Evolutionary conservation across 192 early-diverging fungal species (phyloP), one percentile per base, ranked within the genome.

Genomic region (Dimargaris cristalligena): DNA sequence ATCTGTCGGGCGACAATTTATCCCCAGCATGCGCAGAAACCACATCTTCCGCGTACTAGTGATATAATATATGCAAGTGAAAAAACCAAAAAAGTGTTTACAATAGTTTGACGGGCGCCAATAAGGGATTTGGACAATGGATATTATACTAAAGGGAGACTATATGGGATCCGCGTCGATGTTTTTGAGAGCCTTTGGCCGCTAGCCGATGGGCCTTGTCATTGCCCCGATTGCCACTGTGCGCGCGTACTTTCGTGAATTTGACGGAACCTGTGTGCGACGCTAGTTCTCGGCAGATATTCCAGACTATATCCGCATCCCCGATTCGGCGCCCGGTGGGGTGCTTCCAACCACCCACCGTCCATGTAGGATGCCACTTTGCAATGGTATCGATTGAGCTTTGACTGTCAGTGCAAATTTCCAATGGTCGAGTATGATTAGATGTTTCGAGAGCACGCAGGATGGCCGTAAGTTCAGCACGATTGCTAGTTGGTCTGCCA

Each of bases 281-380:
- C 16, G 38, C 16, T 16, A 41, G 6, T 16, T 10, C 8, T 41
- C 38, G 38, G 16, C 83, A 61, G 23, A 87, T 65, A 2, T 60
- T 49, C 59, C 67, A 62, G 65, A 92, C 86, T 13, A 94, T 64
- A 67, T 94, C 91, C 60, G 76, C 65, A 63, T 97, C 93, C 58
- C 80, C 32, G 4, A 97, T 87, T 0, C 58, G 55, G n/a, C 64
- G 71, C 3, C 84, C 78, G 31, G 47, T 65, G 10, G 69, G 31
- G 1, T 64, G 75, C 23, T 47, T 77, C 90, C 89, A 93, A 2
- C 66, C 63, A 35, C 80, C 77, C 57, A 69, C 72, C 59, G 74
- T 73, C 93, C 93, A 96, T 0, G 64, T 73, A 4, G 55, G 52
- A 23, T 74, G 66, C 93, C 93, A 93, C 8, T 67, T 46, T 0